Evolutionary conservation across 164 flowering plant species (phyloP).

Genomic region (Paratinospora sagittata): DNA sequence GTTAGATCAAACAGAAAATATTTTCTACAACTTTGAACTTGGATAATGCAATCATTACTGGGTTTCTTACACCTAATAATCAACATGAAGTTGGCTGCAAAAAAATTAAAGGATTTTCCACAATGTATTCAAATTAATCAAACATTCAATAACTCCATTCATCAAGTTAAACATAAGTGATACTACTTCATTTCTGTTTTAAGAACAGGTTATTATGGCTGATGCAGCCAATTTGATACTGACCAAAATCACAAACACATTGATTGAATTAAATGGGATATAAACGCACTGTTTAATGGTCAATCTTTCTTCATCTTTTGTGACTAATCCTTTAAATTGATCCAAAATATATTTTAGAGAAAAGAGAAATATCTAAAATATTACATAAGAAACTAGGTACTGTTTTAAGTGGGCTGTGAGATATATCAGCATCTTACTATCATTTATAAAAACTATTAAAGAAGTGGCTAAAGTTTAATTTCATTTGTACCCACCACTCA

Average conservation of each 20-base stretch:
- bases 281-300: background rate
- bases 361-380: background rate
- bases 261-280: background rate
- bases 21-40: background rate
- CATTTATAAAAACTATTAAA: background rate
- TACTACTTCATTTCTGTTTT: background rate
- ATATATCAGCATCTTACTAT: background rate
- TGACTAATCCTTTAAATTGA: background rate
- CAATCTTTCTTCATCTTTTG: background rate
- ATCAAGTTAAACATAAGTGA: too few species aligned
- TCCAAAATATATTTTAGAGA: background rate
- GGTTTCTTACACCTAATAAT: background rate
- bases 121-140: background rate
- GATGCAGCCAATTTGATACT: background rate
- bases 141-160: background rate
- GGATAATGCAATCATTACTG: background rate
- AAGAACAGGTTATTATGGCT: background rate
- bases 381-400: background rate
- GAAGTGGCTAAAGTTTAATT: background rate
- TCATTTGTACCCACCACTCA: background rate
- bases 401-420: background rate
- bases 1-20: background rate
- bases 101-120: background rate
- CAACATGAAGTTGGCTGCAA: background rate
- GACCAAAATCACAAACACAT: background rate